Evolutionary conservation across 2,329 filamentous ascomycete species (phyloP).

Genomic region (Cladophialophora psammophila): DNA sequence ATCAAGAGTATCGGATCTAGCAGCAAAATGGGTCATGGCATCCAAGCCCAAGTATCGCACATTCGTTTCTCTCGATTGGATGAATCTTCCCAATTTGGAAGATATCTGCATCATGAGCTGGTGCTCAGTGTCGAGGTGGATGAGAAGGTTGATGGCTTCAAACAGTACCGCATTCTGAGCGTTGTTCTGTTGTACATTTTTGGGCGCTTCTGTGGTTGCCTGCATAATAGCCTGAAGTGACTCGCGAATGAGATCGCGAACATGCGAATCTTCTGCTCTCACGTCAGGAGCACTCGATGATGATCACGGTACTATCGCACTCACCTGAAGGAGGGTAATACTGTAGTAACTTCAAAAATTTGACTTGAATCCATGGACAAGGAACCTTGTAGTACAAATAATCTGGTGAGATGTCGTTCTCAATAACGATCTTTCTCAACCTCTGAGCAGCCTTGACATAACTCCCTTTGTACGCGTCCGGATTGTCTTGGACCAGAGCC

Average conservation of each 20-base stretch:
- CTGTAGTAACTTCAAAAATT: slow-evolving; percentile 87
- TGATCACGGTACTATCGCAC: slow-evolving; percentile 40
- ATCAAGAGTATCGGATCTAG: slow-evolving; percentile 89
- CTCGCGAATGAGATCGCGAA: slow-evolving; percentile 89
- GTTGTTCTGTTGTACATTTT: slow-evolving; percentile 99
- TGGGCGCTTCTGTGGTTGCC: slow-evolving; percentile 88
- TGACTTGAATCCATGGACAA: slow-evolving; percentile 97
- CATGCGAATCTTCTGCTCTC: slow-evolving; percentile 80
- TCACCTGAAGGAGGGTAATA: slow-evolving; percentile 93
- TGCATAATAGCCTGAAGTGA: slow-evolving; percentile 91
- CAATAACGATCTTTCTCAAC: slow-evolving; percentile 87
- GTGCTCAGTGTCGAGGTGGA: slow-evolving; percentile 94
- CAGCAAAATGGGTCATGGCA: slow-evolving; percentile 97
- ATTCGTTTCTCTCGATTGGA: slow-evolving; percentile 95
- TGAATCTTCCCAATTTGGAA: slow-evolving; percentile 87
- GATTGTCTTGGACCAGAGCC: slow-evolving; percentile 89
- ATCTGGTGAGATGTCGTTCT: slow-evolving; percentile 85
- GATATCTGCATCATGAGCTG: slow-evolving; percentile 97
- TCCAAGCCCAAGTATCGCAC: slow-evolving; percentile 95
- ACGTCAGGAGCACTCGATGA: neutral
- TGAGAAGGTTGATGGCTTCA: slow-evolving; percentile 97
- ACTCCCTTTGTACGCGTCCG: slow-evolving; percentile 91
- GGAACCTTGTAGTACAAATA: slow-evolving; percentile 99
- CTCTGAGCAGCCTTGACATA: slow-evolving; percentile 92
- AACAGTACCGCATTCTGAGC: slow-evolving; percentile 97